Evolutionary conservation across 441 rosid genomes (phyloP).

Genomic region (Populus hybrid): DNA sequence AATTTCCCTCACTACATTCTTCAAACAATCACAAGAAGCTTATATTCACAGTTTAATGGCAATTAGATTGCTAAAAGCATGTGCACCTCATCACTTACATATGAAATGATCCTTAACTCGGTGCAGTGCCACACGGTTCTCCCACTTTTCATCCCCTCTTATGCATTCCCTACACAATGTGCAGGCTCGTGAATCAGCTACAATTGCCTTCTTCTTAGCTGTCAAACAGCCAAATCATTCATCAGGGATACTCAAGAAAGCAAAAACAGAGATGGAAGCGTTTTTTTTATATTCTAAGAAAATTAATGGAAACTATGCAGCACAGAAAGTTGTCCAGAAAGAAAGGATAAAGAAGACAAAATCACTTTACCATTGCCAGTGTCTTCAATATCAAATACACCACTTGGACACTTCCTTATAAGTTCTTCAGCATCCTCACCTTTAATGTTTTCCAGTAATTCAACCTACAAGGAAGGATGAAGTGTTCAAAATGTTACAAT

Average conservation of each 20-base stretch:
- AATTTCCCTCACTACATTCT: neutral
- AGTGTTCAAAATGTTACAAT: neutral
- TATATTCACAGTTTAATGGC: neutral
- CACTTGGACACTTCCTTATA: slow-evolving; percentile 55
- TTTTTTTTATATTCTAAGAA: neutral
- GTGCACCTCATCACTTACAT: slow-evolving; percentile 49
- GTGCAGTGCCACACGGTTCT: slow-evolving; percentile 50
- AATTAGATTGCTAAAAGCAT: neutral
- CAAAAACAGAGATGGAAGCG: neutral
- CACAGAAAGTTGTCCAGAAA: neutral
- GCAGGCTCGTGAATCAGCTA: slow-evolving; percentile 74
- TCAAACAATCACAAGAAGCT: neutral
- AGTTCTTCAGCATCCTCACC: slow-evolving; percentile 64
- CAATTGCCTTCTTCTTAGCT: slow-evolving; percentile 82
- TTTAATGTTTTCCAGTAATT: slow-evolving; percentile 57
- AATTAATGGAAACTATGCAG: neutral
- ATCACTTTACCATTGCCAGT: slow-evolving; percentile 65
- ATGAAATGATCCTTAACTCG: slow-evolving; percentile 87
- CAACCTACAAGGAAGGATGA: slow-evolving; percentile 45
- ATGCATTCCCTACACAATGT: slow-evolving; percentile 89
- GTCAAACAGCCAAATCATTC: slow-evolving; percentile 26
- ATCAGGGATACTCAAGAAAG: slow-evolving; percentile 1
- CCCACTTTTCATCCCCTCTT: slow-evolving; percentile 60
- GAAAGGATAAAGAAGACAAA: slow-evolving; percentile 17
- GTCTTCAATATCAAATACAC: slow-evolving; percentile 94